phyloP scores from a whole-genome alignment of 306 rosid genomes.

The Albizia julibrissin region DNA sequence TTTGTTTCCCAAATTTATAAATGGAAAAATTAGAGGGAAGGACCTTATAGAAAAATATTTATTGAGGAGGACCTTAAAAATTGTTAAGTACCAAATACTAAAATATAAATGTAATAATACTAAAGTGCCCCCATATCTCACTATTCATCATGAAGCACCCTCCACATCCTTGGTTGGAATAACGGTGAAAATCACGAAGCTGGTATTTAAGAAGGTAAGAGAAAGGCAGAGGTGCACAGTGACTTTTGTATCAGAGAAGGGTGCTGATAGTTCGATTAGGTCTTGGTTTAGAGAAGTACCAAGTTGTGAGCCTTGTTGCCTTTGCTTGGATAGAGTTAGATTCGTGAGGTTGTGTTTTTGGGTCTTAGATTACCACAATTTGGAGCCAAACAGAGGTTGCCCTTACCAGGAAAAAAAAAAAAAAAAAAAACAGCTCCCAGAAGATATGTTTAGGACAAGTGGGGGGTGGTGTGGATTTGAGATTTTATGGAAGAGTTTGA shows the following conservation, averaged over 20 bases:
- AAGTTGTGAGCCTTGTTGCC: conserved; percentile 64
- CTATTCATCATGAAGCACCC: no score
- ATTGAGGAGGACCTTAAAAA: no score
- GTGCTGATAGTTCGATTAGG: conserved; percentile 28
- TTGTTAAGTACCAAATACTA: no score
- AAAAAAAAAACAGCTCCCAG: no score
- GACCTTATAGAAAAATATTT: no score
- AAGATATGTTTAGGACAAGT: no score
- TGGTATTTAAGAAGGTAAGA: conserved; percentile 62
- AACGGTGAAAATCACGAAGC: conserved; percentile 59
- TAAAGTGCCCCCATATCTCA: no score
- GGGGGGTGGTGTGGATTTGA: no score
- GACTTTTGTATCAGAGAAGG: conserved; percentile 60
- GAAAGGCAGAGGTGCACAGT: conserved; percentile 60
- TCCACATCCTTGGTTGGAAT: conserved; percentile 37
- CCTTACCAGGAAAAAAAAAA: not conserved
- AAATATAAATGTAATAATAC: no score
- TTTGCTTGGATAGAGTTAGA: conserved; percentile 64
- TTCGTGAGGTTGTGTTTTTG: conserved; percentile 21
- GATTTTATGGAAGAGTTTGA: no score
- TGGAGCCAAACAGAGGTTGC: not conserved
- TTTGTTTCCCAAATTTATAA: no score
- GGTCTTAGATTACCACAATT: not conserved
- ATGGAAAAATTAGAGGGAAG: no score
- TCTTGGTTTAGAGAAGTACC: conserved; percentile 51